phyloP scores from a whole-genome alignment of 371 early-diverging fungal genomes.

The Batrachochytrium dendrobatidis region DNA sequence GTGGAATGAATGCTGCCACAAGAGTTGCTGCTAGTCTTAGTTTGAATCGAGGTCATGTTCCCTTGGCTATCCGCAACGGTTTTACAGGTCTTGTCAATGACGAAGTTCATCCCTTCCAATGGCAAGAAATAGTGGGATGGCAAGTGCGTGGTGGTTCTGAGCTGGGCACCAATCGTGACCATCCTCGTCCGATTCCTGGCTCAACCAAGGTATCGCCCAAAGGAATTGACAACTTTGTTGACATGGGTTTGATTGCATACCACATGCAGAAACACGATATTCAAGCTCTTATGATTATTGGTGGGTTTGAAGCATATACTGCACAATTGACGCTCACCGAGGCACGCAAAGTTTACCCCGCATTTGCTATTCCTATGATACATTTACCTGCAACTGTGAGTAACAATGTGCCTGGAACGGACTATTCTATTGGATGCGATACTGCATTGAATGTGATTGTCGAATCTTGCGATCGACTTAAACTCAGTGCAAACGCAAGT shows the following conservation, averaged over 20 bases:
- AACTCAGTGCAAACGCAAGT: slow-evolving; percentile 83
- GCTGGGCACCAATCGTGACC: slow-evolving; percentile 90
- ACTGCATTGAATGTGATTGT: slow-evolving; percentile 97
- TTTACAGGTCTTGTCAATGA: slow-evolving; percentile 89
- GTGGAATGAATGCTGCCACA: slow-evolving; percentile 97
- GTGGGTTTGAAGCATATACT: slow-evolving; percentile 93
- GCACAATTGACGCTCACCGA: slow-evolving; percentile 64
- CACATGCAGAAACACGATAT: slow-evolving; percentile 86
- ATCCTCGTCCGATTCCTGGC: slow-evolving; percentile 46
- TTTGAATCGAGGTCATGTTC: slow-evolving; percentile 74
- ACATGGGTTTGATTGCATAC: slow-evolving; percentile 81
- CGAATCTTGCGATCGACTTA: slow-evolving; percentile 88
- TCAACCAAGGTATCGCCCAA: slow-evolving; percentile 19
- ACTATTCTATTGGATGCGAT: slow-evolving; percentile 93
- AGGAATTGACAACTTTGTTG: slow-evolving; percentile 45
- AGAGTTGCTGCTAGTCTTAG: slow-evolving; percentile 83
- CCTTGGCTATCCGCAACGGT: slow-evolving; percentile 86
- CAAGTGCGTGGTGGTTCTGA: slow-evolving; percentile 88
- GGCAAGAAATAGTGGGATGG: slow-evolving; percentile 88
- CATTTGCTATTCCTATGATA: slow-evolving; percentile 89
- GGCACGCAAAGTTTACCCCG: slow-evolving; percentile 64
- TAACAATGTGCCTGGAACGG: slow-evolving; percentile 98
- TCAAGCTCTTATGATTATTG: slow-evolving; percentile 84
- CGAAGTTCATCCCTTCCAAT: slow-evolving; percentile 62
- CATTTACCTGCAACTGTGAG: slow-evolving; percentile 94